Percentiles rank a stretch among this genome's conserved stretches.
Conservation (phyloP, 2,329 filamentous ascomycete species). For the Diatrype stigma region DNA sequence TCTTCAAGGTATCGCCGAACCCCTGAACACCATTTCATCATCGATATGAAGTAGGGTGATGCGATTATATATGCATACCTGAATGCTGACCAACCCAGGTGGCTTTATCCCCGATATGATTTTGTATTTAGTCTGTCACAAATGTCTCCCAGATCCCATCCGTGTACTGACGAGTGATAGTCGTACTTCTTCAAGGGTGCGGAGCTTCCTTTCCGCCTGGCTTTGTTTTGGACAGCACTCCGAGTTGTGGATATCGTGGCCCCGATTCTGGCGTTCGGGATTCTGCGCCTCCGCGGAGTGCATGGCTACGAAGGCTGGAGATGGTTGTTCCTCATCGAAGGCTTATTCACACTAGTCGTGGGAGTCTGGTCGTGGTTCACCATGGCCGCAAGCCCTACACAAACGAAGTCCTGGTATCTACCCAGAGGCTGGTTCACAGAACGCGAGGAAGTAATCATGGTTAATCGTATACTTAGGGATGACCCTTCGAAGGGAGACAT, state of each 20-base stretch:
- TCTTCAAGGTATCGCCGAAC: no score
- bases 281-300: slow-evolving; percentile 35
- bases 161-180: slow-evolving; percentile 1
- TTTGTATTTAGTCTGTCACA: slow-evolving; percentile 24
- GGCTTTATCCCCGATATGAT: slow-evolving; percentile 33
- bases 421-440: slow-evolving; percentile 60
- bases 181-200: slow-evolving; percentile 31
- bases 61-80: no score
- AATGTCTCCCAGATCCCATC: not conserved
- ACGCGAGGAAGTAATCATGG: slow-evolving; percentile 57
- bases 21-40: no score
- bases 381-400: slow-evolving; percentile 42
- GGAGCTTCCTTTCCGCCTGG: slow-evolving; percentile 29
- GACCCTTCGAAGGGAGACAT: slow-evolving; percentile 59
- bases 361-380: slow-evolving; percentile 40
- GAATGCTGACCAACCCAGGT: slow-evolving; percentile 16
- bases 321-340: slow-evolving; percentile 54
- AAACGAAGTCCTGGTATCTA: slow-evolving; percentile 53
- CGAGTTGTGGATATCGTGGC: slow-evolving; percentile 28
- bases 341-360: slow-evolving; percentile 35
- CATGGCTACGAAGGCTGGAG: slow-evolving; percentile 35
- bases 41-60: no score
- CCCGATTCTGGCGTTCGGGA: slow-evolving; percentile 29
- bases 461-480: slow-evolving; percentile 56
- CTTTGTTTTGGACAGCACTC: slow-evolving; percentile 29